Evolutionary conservation across 768 basidiomycete genomes (phyloP), one percentile per base, ranked within the genome.

Genomic region (Mycena vulgaris): DNA sequence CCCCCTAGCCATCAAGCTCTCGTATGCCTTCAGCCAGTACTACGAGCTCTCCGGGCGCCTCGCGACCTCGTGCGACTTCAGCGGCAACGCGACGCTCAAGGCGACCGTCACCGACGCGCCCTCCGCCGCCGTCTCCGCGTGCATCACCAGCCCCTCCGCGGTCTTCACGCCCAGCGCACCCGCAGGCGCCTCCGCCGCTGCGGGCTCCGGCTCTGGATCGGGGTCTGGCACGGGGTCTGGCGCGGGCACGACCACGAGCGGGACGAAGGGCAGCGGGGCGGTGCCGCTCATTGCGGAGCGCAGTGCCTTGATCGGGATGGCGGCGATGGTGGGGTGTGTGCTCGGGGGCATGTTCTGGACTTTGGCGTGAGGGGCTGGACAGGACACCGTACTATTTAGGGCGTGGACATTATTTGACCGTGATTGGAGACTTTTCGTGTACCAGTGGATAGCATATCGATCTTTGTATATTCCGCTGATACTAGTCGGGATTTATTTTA

Each of bases 11-110:
- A 53, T 39, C 33, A 63, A 64, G 35, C 68, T 73, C 55, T 73
- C 72, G 7, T 73, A 73, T 39, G 72, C 64, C 21, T 69, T 73
- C 68, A 58, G 60, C 48, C 64, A 73, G 42, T 73, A 59, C 65
- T 73, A 69, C 62, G 68, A 70, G 35, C 68, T 66, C 48, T 58
- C 56, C n/a, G 42, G 30, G 23, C 66, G 63, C 40, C 51, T 35
- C 19, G 31, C 52, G 14, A 61, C 72, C 5, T 42, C 72, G 3
- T 73, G 72, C 72, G 59, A 63, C 48, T 73, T 73, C 25, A 16
- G 25, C 33, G 68, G 68, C 33, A 73, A 73, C 52, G 72, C 72
- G 25, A 73, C 68, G 19, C 6, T 64, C 27, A 52, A 48, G 30
- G n/a, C 51, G 27, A 21, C 42, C 31, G 51, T 25, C 25, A 42